Evolutionary conservation across 345 rosid species (phyloP), one percentile per base, ranked within the genome.

Genomic region (Clarkia xantiana): DNA sequence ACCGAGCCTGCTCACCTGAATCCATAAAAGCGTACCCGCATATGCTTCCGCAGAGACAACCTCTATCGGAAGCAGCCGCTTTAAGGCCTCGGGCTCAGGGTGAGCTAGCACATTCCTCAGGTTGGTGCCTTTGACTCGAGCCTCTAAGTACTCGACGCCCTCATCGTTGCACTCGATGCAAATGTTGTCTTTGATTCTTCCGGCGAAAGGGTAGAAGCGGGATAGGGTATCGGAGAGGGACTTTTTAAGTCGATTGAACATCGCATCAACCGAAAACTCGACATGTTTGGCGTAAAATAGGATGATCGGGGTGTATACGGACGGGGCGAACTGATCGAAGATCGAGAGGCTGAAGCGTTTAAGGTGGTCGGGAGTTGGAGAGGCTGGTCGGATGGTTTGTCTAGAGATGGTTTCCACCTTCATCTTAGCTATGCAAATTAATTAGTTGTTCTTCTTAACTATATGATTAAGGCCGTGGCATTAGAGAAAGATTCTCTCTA

Each of bases 21-120:
- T 65, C 3, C 64, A 54, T 36, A 74, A 18, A 42, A 64, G 56
- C 50, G 55, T 60, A 51, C 69, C 65, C 36, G 62, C 38, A 38
- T 49, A 57, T 0, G 62, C 56, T 63, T 66, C 61, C 18, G 36
- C 12, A 2, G 50, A 43, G 25, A 29, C 29, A 17, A 49, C 14
- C 12, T 22, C 29, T 2, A 12, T 25, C 1, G 62, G 62, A 12
- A 50, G 18, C 43, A 58, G 11, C 40, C 42, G 14, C 15, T 15
- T 13, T 34, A 58, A 19, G 18, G 8, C 49, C 11, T 51, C 57
- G 0, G 18, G 46, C 14, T 51, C 45, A 0, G 53, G 53, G 18
- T 20, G 52, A 10, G 23, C 40, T 18, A 60, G 48, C 44, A 60
- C 18, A 19, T 60, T 58, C 12, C n/a, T 12, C 23, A 62, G 1